phyloP scores from a whole-genome alignment of 2,329 filamentous ascomycete genomes.

The Diaporthe australafricana region DNA sequence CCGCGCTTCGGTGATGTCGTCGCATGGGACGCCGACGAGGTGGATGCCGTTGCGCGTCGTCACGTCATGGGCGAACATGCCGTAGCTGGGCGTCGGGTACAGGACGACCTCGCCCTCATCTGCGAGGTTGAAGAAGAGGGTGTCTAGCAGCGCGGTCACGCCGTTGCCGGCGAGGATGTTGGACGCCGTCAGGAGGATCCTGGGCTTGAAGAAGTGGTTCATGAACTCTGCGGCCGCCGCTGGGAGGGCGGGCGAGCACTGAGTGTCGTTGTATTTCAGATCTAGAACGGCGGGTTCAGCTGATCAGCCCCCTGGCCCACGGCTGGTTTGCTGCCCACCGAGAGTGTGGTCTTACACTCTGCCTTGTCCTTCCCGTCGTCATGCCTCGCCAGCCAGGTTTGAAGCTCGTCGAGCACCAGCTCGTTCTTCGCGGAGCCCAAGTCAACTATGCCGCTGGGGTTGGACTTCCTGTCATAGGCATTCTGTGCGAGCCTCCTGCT shows the following conservation, averaged over 20 bases:
- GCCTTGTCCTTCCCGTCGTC: conserved; percentile 26
- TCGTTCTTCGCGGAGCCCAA: conserved; percentile 33
- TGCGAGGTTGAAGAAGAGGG: conserved; percentile 34
- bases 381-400: conserved; percentile 23
- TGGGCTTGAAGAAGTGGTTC: conserved; percentile 32
- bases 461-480: conserved; percentile 29
- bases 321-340: not conserved
- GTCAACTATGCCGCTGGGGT: conserved; percentile 33
- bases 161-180: conserved; percentile 34
- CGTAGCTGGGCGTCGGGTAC: conserved; percentile 33
- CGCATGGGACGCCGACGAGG: conserved; percentile 30
- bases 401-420: conserved; percentile 32
- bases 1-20: conserved; percentile 33
- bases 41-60: conserved; percentile 33
- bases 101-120: conserved; percentile 32
- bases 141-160: conserved; percentile 33
- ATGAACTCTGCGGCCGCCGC: conserved; percentile 31
- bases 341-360: conserved; percentile 24
- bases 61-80: conserved; percentile 34
- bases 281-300: conserved; percentile 15
- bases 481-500: conserved; percentile 30
- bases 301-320: conserved; percentile 4
- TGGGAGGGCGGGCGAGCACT: conserved; percentile 28
- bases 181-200: conserved; percentile 14
- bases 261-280: conserved; percentile 35